Evolutionary conservation across 192 early-diverging fungal species (phyloP).

Genomic region (Coemansia sp.): DNA sequence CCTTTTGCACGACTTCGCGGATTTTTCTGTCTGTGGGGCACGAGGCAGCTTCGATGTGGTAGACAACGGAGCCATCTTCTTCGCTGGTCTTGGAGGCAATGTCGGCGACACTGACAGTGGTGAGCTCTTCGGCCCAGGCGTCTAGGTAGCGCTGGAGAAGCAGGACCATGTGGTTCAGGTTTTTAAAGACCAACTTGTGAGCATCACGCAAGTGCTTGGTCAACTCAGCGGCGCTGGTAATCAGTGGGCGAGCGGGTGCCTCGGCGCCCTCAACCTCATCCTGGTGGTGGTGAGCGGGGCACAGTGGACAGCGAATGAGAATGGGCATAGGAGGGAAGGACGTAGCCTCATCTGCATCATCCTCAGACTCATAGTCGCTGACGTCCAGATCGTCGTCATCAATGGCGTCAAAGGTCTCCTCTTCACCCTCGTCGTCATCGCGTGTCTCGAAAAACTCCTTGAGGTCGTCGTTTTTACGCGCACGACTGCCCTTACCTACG

Average conservation of each 20-base stretch:
- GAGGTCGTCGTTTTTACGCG: conserved; percentile 45
- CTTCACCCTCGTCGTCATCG: conserved; percentile 36
- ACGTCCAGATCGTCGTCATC: conserved; percentile 49
- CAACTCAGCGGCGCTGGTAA: conserved; percentile 67
- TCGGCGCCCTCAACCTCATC: background rate
- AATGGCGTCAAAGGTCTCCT: conserved; percentile 46
- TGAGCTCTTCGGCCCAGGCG: conserved; percentile 68
- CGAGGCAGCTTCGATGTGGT: conserved; percentile 62
- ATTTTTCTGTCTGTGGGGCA: conserved; percentile 66
- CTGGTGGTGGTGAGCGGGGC: conserved; percentile 44
- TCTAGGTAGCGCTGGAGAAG: conserved; percentile 75
- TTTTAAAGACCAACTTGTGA: conserved; percentile 70
- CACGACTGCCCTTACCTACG: conserved; percentile 47
- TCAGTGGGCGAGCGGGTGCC: conserved; percentile 14
- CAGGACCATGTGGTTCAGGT: conserved; percentile 79
- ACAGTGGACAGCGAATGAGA: conserved; percentile 71
- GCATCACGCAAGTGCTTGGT: conserved; percentile 67
- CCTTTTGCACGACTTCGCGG: conserved; percentile 72
- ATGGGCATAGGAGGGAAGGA: conserved; percentile 58
- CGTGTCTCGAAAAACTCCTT: conserved; percentile 48
- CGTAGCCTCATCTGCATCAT: conserved; percentile 41
- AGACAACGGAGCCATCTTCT: conserved; percentile 19
- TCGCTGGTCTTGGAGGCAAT: conserved; percentile 17
- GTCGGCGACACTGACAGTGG: conserved; percentile 19
- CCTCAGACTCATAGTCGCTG: conserved; percentile 54